Conservation (phyloP, 345 rosid species). For the Gossypioides kirkii region DNA sequence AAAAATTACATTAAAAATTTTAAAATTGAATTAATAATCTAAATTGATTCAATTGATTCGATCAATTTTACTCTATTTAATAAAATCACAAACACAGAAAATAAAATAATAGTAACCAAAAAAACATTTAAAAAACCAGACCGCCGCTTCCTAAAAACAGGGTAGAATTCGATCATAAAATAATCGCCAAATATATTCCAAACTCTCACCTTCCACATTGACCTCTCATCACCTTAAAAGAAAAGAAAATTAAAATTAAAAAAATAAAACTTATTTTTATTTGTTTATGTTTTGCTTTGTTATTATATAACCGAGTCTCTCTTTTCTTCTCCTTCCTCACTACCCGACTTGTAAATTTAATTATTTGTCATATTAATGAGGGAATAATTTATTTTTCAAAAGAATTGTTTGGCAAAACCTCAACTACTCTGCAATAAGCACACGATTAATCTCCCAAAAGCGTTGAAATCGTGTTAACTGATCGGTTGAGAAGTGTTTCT, state of each 20-base stretch:
- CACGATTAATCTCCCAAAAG: conserved; percentile 23
- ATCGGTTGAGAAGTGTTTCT: conserved; percentile 70
- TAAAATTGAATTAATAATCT: too few species aligned
- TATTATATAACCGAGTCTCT: neutral
- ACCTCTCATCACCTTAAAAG: conserved; percentile 1
- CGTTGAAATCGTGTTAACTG: conserved; percentile 51
- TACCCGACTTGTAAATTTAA: neutral
- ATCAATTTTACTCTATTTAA: too few species aligned
- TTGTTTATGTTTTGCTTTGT: neutral
- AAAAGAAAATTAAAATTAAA: neutral
- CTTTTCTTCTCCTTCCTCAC: neutral
- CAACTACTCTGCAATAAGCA: conserved; percentile 26
- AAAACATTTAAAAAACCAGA: neutral
- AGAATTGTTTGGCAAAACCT: conserved; percentile 18
- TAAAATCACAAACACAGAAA: too few species aligned
- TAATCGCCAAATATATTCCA: neutral
- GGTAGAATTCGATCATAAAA: neutral
- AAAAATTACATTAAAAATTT: too few species aligned
- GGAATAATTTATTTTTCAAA: neutral
- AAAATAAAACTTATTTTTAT: neutral
- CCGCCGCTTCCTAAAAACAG: conserved; percentile 7
- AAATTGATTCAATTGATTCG: too few species aligned
- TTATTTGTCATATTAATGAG: neutral
- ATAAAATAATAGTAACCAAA: neutral
- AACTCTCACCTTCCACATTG: conserved; percentile 12